These are phyloP conservation scores for Hippophae rhamnoides DNA, from an alignment of 306 rosid species.

Conservation along the genomic window DNA sequence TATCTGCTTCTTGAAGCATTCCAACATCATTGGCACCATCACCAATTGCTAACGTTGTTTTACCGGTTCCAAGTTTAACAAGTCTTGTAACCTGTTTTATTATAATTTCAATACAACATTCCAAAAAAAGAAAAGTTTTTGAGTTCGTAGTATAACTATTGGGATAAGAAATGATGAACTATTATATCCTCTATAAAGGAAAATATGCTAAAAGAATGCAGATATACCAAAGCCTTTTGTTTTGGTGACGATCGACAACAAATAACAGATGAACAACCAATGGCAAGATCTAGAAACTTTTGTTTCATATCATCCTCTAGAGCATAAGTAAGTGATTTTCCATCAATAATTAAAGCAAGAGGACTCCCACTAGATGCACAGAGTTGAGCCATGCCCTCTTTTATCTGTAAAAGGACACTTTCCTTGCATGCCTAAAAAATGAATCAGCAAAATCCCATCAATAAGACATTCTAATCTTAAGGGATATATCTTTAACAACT, in stretches of 20 bases:
- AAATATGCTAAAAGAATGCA: background rate
- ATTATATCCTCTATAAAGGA: too few relatives aligned
- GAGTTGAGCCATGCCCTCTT: conserved; percentile 46
- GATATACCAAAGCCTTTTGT: conserved; percentile 85
- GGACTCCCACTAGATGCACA: conserved; percentile 40
- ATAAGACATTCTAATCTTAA: background rate
- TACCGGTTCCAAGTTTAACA: too few relatives aligned
- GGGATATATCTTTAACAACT: background rate
- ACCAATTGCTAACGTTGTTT: too few relatives aligned
- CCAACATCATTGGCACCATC: too few relatives aligned
- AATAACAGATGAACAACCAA: conserved; percentile 91
- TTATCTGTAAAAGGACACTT: conserved; percentile 51
- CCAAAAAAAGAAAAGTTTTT: too few relatives aligned
- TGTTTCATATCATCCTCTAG: conserved; percentile 57
- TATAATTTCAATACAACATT: too few relatives aligned
- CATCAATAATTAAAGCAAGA: conserved; percentile 88
- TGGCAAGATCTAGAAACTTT: conserved; percentile 62
- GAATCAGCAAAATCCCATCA: conserved; percentile 23
- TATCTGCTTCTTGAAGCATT: too few relatives aligned
- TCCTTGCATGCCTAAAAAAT: conserved; percentile 59
- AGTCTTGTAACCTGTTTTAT: too few relatives aligned
- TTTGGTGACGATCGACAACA: conserved; percentile 98
- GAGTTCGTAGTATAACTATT: too few relatives aligned
- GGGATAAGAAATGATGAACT: too few relatives aligned
- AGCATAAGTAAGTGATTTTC: conserved; percentile 87